A percentile compares a stretch with the other conserved stretches of the same genome.
Conservation (phyloP, 345 rosid genomes). For the Balakata baccata region DNA sequence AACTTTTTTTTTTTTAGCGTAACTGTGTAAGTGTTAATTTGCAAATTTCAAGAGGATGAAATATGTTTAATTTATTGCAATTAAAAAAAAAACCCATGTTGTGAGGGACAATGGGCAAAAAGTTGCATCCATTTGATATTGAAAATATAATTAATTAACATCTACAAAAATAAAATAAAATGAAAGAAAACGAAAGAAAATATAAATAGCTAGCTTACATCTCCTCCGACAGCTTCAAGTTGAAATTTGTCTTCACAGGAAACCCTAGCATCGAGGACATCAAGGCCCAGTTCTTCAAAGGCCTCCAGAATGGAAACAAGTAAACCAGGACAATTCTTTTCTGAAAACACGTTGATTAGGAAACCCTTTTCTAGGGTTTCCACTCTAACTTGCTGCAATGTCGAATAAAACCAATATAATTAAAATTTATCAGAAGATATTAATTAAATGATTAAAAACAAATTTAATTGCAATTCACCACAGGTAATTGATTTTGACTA, state of each 20-base stretch:
- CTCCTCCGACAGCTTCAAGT: conserved; percentile 71
- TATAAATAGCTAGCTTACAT: conserved; percentile 38
- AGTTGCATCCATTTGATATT: no score
- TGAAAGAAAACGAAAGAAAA: no score
- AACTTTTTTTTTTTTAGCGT: no score
- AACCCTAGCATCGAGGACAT: conserved; percentile 88
- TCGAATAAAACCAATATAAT: neutral
- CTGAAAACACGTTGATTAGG: conserved; percentile 55
- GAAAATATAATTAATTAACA: no score
- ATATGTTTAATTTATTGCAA: no score
- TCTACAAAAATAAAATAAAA: no score
- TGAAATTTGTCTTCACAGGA: conserved; percentile 69
- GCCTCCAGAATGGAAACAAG: conserved; percentile 76
- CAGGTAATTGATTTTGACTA: conserved; percentile 34
- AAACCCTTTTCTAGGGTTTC: conserved; percentile 80
- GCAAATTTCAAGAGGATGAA: no score
- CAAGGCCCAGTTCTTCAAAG: conserved; percentile 77
- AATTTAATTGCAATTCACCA: conserved; percentile 18
- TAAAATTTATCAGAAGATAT: neutral
- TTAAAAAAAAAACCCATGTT: no score
- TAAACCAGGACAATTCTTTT: conserved; percentile 64
- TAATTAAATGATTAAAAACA: neutral
- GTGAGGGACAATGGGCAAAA: no score
- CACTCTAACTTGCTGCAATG: conserved; percentile 56
- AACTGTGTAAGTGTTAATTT: no score